Evolutionary conservation across 805 yeast genomes (phyloP).

Genomic region (Lachancea waltii): DNA sequence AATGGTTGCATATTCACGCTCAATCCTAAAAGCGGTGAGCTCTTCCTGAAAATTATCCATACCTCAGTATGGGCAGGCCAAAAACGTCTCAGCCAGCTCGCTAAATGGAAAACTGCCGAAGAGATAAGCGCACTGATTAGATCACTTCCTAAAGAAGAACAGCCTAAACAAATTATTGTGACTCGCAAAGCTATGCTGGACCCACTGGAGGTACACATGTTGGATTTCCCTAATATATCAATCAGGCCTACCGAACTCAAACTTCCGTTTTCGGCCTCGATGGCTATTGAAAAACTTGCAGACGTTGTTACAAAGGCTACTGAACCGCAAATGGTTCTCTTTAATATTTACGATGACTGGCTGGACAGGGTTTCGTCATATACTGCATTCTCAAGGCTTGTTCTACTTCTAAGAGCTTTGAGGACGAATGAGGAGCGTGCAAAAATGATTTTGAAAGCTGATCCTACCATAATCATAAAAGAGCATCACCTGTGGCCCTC

Average conservation of each 20-base stretch:
- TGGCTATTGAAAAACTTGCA: conserved; percentile 72
- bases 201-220: conserved; percentile 94
- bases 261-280: conserved; percentile 81
- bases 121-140: conserved; percentile 89
- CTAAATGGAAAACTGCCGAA: conserved; percentile 98
- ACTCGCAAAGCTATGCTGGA: conserved; percentile 88
- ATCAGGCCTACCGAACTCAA: conserved; percentile 85
- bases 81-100: conserved; percentile 82
- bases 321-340: conserved; percentile 87
- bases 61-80: conserved; percentile 97
- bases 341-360: conserved; percentile 95
- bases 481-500: conserved; percentile 93
- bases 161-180: conserved; percentile 86
- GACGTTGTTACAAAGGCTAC: conserved; percentile 78
- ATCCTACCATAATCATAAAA: conserved; percentile 57
- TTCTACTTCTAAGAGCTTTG: conserved; percentile 75
- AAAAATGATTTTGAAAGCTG: conserved; percentile 68
- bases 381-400: conserved; percentile 88
- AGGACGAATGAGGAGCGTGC: conserved; percentile 73
- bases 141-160: conserved; percentile 87
- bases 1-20: conserved; percentile 89
- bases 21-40: conserved; percentile 86
- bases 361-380: conserved; percentile 70
- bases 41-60: conserved; percentile 83
- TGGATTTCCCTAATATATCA: conserved; percentile 88